Evolutionary conservation across 2,329 filamentous ascomycete species (phyloP).

Genomic region (Lasiodiplodia sp.): DNA sequence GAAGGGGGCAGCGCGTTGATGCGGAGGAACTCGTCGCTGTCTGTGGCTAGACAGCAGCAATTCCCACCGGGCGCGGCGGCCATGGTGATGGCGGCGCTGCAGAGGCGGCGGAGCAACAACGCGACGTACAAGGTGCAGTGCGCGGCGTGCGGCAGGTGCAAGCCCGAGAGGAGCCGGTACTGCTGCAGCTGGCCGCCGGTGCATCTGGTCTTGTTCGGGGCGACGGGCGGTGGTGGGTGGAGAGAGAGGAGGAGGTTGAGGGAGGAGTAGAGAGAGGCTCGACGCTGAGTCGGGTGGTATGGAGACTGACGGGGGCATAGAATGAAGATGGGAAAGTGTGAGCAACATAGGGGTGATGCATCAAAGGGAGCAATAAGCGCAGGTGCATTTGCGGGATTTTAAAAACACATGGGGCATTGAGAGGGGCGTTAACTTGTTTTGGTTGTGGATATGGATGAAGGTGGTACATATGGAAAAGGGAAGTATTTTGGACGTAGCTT

Average conservation of each 20-base stretch:
- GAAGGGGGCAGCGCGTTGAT: background rate
- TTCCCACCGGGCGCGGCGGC: background rate
- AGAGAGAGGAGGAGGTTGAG: background rate
- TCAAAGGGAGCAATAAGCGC: background rate
- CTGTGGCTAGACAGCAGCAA: background rate
- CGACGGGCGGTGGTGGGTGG: background rate
- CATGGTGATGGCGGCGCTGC: conserved; percentile 14
- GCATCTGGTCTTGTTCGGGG: conserved; percentile 13
- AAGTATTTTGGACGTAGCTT: background rate
- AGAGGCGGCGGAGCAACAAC: conserved; percentile 2
- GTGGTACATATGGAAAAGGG: background rate
- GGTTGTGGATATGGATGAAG: background rate
- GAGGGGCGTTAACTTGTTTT: background rate
- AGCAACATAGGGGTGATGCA: background rate
- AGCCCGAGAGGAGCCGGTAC: conserved; percentile 5
- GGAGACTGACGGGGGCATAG: background rate
- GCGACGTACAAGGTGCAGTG: background rate
- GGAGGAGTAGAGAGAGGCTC: background rate
- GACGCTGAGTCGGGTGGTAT: background rate
- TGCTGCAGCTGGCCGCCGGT: conserved; percentile 26
- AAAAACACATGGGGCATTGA: background rate
- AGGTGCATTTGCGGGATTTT: background rate
- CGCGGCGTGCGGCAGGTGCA: conserved; percentile 16
- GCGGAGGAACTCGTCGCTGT: background rate
- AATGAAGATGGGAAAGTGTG: background rate